phyloP scores from a whole-genome alignment of 2,329 filamentous ascomycete species.

The Bisporella sp. region DNA sequence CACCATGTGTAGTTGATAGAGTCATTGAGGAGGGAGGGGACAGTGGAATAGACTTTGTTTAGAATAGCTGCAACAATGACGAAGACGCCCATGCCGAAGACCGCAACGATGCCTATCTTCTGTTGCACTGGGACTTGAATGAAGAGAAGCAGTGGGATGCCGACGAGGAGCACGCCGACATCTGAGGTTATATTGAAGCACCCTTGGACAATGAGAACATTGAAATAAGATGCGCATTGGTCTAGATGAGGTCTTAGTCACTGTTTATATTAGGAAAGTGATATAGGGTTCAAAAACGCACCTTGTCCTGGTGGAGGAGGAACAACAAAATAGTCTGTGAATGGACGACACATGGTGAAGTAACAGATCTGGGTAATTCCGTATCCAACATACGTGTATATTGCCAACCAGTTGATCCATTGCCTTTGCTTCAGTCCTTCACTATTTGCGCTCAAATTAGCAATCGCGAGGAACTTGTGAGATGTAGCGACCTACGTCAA shows the following conservation, averaged over 20 bases:
- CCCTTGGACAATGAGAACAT: slow-evolving; percentile 40
- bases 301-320: slow-evolving; percentile 32
- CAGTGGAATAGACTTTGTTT: slow-evolving; percentile 40
- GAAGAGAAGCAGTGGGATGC: slow-evolving; percentile 38
- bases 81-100: slow-evolving; percentile 44
- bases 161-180: slow-evolving; percentile 39
- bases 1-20: slow-evolving; percentile 31
- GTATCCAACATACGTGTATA: slow-evolving; percentile 36
- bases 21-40: slow-evolving; percentile 18
- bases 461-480: background rate
- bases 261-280: background rate
- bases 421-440: background rate
- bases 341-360: slow-evolving; percentile 39
- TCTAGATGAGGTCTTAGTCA: slow-evolving; percentile 13
- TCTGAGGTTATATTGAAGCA: slow-evolving; percentile 43
- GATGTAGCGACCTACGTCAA: slow-evolving; percentile 4
- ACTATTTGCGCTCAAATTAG: background rate
- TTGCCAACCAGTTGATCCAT: slow-evolving; percentile 25
- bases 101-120: slow-evolving; percentile 37
- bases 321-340: slow-evolving; percentile 40
- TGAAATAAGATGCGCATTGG: slow-evolving; percentile 39
- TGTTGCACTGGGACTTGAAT: slow-evolving; percentile 36
- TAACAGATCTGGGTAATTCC: slow-evolving; percentile 37
- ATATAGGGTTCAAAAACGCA: background rate
- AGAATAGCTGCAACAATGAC: slow-evolving; percentile 36